A percentile compares a stretch with the other conserved stretches of the same genome.
phyloP scores from a whole-genome alignment of 2,329 filamentous ascomycete genomes.

The Pseudogymnoascus pannorum region DNA sequence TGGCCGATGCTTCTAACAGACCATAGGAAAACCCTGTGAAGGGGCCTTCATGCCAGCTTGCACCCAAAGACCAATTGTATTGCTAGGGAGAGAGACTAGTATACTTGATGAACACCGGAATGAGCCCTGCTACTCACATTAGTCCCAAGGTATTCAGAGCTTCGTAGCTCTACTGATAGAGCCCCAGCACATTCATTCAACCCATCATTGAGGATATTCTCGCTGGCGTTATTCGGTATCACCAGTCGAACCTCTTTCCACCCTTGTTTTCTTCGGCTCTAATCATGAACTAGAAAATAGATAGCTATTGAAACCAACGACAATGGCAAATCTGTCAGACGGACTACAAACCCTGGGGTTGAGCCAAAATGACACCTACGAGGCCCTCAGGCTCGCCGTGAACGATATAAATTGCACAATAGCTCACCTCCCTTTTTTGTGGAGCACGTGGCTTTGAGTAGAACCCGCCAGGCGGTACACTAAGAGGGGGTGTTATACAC shows the following conservation, averaged over 20 bases:
- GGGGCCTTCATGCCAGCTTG: not conserved
- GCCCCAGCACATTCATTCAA: not conserved
- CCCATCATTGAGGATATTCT: slow-evolving; percentile 9
- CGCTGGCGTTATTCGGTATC: not conserved
- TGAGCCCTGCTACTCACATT: not conserved
- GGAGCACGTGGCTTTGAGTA: not conserved
- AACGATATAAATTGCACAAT: not conserved
- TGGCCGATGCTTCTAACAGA: slow-evolving; percentile 49
- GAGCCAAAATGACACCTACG: not conserved
- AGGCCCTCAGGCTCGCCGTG: not conserved
- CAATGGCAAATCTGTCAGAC: not conserved
- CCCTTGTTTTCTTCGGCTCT: slow-evolving; percentile 8
- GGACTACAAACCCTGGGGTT: not conserved
- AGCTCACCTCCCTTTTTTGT: not conserved
- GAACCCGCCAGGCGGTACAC: not conserved
- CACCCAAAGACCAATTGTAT: not conserved
- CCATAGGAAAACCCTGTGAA: slow-evolving; percentile 22
- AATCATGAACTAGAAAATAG: not conserved
- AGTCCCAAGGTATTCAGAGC: not conserved
- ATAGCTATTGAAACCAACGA: not conserved
- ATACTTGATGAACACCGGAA: not conserved
- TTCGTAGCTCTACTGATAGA: not conserved
- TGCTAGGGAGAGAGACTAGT: not conserved
- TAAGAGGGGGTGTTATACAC: not conserved
- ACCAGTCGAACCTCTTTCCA: slow-evolving; percentile 4